Percentiles rank a stretch among this genome's conserved stretches.
Evolutionary conservation across 2,329 filamentous ascomycete genomes (phyloP).

Genomic region (Penicillium brevicompactum): DNA sequence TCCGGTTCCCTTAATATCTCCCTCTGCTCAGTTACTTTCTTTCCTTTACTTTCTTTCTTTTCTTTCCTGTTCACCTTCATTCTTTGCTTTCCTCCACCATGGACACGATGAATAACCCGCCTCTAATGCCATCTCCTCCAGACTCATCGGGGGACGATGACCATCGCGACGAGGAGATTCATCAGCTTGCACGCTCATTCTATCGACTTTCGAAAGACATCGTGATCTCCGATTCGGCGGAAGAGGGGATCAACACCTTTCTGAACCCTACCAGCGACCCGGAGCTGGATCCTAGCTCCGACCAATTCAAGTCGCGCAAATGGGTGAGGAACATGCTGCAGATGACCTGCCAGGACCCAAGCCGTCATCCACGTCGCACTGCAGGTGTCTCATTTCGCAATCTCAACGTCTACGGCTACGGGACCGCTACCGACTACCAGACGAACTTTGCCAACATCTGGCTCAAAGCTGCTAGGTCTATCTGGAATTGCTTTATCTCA

Average conservation of each 20-base stretch:
- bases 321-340: conserved; percentile 48
- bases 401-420: conserved; percentile 48
- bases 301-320: conserved; percentile 45
- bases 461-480: conserved; percentile 36
- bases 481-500: conserved; percentile 30
- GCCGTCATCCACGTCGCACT: conserved; percentile 34
- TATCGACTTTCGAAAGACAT: conserved; percentile 33
- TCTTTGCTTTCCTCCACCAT: background rate
- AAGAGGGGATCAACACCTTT: conserved; percentile 38
- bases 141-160: conserved; percentile 22
- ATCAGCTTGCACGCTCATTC: conserved; percentile 32
- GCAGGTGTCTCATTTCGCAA: conserved; percentile 48
- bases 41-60: background rate
- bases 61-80: background rate
- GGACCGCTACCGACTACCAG: conserved; percentile 48
- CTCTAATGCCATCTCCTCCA: conserved; percentile 2
- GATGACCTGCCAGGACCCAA: conserved; percentile 33
- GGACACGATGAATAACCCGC: background rate
- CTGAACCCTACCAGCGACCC: conserved; percentile 36
- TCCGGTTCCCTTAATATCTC: background rate
- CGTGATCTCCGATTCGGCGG: background rate
- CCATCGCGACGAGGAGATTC: conserved; percentile 28
- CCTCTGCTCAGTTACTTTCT: background rate
- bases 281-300: conserved; percentile 45
- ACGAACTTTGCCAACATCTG: conserved; percentile 47